These are phyloP conservation scores for Arabidopsis thaliana DNA, from an alignment of 345 rosid species.

Conservation along the genomic window DNA sequence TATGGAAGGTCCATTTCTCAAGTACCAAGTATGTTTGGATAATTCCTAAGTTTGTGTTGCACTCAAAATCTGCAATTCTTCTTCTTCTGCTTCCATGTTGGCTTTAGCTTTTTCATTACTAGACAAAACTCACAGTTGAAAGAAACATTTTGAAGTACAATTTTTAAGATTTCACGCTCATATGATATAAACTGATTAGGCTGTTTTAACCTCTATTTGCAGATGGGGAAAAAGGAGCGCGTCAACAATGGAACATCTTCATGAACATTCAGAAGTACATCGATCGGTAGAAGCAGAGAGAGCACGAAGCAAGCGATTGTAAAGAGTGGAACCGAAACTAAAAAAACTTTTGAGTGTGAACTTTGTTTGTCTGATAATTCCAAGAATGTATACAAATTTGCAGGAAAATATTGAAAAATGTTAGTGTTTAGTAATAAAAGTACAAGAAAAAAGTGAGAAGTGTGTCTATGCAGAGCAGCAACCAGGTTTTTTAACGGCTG, in stretches of 20 bases:
- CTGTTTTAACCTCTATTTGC: not conserved
- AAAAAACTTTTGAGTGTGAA: conserved; percentile 17
- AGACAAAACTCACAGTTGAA: not conserved
- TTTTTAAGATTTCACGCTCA: not conserved
- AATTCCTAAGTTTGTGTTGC: not conserved
- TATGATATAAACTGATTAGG: not conserved
- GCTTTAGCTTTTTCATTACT: conserved; percentile 18
- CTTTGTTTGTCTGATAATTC: conserved; percentile 34
- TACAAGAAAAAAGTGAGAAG: conserved; percentile 17
- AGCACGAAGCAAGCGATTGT: conserved; percentile 1
- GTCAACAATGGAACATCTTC: conserved; percentile 14
- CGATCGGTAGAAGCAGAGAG: not conserved
- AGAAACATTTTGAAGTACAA: not conserved
- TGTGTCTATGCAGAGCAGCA: conserved; percentile 65
- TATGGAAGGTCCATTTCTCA: not conserved
- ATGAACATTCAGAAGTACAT: conserved; percentile 11
- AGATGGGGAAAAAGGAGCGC: not conserved
- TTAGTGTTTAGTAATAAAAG: not conserved
- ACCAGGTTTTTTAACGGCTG: conserved; percentile 76
- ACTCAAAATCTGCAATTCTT: not conserved
- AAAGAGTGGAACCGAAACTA: not conserved
- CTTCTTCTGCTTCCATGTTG: not conserved
- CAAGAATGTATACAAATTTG: conserved; percentile 43
- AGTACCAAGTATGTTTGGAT: not conserved
- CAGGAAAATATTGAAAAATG: conserved; percentile 33